Base-by-base conservation (phyloP, 495 filamentous ascomycete genomes). In the Penicillium psychrofluorescens region DNA sequence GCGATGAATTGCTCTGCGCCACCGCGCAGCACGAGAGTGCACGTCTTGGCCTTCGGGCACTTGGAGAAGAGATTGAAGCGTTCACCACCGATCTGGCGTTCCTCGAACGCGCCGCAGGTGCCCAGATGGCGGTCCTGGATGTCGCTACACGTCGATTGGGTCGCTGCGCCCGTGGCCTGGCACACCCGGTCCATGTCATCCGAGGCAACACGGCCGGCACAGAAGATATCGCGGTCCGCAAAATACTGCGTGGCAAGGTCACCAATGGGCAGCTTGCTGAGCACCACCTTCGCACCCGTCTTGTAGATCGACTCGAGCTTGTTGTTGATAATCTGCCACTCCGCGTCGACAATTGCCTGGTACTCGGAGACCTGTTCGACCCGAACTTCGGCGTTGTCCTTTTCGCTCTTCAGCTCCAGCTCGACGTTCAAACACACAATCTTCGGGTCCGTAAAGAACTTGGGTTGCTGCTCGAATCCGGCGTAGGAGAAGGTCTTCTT, bases 401-500 rank as follows among this genome's bases (percentile, higher is more conserved):
- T 98, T 66, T 98, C 92, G 49, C 84, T 88, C 79, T 98, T 98
- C 51, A 98, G 71, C 68, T 98, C 92, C 43, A 98, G 75, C 66
- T 98, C 92, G 44, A 98, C 92, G 63, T 96, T 98, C 50, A 98
- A 72, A 68, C 90, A 95, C 41, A 95, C 84, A 53, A 98, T 94
- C 67, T 87, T 90, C 37, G 92, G 92, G 68, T 95, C 80, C 56
- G 73, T 81, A 72, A 98, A 96, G 31, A 76, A 85, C 67, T 98
- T 98, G 43, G 92, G 92, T 71, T 98, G 92, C 66, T 98, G 92
- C 68, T 98, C 92, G 68, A 98, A 98, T 54, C 92, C 92, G 55
- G 92, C 92, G 61, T 98, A 98, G 33, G 92, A 89, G 70, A 98
- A 98, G 35, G 92, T 98, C 75, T 98, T 98, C 78, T 98, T 98